Evolutionary conservation across 73 alveolate genomes (phyloP).

Genomic region (Paramecium biaurelia): DNA sequence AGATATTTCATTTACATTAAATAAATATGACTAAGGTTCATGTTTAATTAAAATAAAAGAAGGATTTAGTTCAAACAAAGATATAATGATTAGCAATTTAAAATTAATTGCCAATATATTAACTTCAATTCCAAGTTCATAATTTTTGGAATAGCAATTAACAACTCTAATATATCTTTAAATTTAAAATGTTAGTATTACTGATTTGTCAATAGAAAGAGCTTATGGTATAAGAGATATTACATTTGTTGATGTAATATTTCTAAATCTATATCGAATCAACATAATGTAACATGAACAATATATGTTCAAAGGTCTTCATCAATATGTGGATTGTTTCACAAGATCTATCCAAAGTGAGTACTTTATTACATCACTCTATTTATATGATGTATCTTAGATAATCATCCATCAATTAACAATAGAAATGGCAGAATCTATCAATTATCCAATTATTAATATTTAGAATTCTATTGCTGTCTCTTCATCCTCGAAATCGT

Average conservation of each 20-base stretch:
- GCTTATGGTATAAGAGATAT: not conserved
- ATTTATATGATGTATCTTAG: not conserved
- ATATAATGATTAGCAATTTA: not conserved
- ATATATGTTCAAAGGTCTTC: not conserved
- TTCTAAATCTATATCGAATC: not conserved
- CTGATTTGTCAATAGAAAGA: not conserved
- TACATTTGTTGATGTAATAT: not conserved
- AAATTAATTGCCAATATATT: not conserved
- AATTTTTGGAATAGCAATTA: not conserved
- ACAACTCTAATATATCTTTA: not conserved
- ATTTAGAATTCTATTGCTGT: not conserved
- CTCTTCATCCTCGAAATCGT: not conserved
- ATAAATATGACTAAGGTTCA: not conserved
- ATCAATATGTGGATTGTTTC: not conserved
- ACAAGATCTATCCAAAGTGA: not conserved
- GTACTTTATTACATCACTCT: not conserved
- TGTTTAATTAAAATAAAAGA: not conserved
- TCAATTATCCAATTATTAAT: not conserved
- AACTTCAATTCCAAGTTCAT: not conserved
- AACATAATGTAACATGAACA: not conserved
- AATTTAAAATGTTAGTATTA: not conserved
- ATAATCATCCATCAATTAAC: not conserved
- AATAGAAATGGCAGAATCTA: not conserved
- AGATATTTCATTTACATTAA: not conserved
- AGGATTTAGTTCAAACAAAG: not conserved